phyloP scores from a whole-genome alignment of 169 alveolate species.

The Plasmodium fragile region DNA sequence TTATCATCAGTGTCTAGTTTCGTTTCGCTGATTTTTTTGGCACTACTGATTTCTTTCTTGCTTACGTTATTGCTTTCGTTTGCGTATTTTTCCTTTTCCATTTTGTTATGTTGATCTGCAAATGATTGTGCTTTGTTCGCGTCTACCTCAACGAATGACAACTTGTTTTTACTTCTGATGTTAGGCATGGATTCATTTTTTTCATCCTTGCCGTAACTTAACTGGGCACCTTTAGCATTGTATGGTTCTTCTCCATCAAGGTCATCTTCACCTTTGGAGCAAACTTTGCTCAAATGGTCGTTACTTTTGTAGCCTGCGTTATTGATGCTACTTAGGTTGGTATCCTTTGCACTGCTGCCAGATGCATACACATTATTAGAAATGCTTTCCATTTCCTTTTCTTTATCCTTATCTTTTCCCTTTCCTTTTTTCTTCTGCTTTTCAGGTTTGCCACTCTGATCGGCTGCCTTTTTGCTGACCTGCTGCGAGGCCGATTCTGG shows the following conservation, averaged over 20 bases:
- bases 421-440: conserved; percentile 37
- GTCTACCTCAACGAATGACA: not conserved
- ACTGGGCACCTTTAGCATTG: not conserved
- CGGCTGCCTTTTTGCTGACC: conserved; percentile 10
- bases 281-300: not conserved
- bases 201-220: not conserved
- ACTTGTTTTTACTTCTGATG: not conserved
- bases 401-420: not conserved
- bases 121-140: not conserved
- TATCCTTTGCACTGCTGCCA: not conserved
- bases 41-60: conserved; percentile 7
- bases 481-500: conserved; percentile 3
- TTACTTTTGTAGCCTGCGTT: not conserved
- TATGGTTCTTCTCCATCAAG: not conserved
- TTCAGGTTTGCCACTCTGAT: conserved; percentile 11
- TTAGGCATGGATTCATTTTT: not conserved
- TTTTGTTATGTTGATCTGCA: not conserved
- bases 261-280: not conserved
- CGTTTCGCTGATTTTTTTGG: conserved; percentile 5
- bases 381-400: not conserved
- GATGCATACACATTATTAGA: not conserved
- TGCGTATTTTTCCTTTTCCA: conserved; percentile 9
- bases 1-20: conserved; percentile 6
- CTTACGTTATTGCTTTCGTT: not conserved
- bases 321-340: not conserved